Percentiles rank a stretch among this genome's conserved stretches.
Conservation (phyloP, 441 rosid species). For the Jatropha podagrica region DNA sequence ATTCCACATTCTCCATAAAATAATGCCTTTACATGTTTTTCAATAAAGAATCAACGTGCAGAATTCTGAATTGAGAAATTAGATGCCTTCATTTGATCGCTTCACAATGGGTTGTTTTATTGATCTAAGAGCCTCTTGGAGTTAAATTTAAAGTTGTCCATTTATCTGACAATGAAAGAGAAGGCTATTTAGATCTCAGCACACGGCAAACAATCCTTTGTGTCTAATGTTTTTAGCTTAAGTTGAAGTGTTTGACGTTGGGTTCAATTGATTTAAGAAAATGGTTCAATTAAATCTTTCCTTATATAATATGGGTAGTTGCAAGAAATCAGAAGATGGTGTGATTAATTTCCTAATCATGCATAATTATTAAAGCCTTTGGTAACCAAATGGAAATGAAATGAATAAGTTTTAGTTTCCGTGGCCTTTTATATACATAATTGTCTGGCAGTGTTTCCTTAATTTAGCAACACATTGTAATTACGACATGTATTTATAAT, state of each 20-base stretch:
- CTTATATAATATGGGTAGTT: neutral
- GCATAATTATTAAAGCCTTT: neutral
- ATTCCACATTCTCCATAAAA: neutral
- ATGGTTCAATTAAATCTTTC: neutral
- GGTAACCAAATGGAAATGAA: neutral
- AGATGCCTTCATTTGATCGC: neutral
- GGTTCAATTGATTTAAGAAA: neutral
- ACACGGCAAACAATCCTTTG: neutral
- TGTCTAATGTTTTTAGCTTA: neutral
- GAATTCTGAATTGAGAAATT: neutral
- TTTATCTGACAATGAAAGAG: neutral
- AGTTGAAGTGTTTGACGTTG: neutral
- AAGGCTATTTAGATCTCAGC: neutral
- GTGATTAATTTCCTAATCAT: neutral
- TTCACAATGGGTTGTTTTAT: neutral
- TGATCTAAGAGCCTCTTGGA: neutral
- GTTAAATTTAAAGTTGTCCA: neutral
- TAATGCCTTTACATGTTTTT: neutral
- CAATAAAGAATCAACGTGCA: neutral
- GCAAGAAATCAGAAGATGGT: neutral
- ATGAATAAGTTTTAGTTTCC: neutral
- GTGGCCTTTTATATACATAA: neutral
- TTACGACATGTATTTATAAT: neutral
- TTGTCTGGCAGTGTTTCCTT: neutral
- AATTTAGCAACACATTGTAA: neutral